phyloP scores from a whole-genome alignment of 148 eudicot species.

The Persicaria tinctoria region DNA sequence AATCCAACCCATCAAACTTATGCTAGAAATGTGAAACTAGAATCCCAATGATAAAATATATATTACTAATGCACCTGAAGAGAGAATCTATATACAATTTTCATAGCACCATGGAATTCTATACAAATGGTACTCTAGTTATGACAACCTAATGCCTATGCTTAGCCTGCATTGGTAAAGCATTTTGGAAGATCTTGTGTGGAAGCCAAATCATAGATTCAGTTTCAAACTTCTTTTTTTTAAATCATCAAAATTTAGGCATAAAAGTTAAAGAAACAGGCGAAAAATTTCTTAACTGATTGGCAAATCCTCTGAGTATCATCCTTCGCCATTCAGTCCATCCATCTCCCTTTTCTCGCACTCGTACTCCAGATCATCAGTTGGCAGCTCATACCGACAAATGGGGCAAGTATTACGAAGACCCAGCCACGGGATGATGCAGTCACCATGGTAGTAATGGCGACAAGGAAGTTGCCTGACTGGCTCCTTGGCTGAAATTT shows the following conservation, averaged over 20 bases:
- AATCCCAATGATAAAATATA: background rate
- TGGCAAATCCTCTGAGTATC: background rate
- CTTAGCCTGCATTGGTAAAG: background rate
- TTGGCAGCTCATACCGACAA: slow-evolving; percentile 91
- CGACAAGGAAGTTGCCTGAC: slow-evolving; percentile 70
- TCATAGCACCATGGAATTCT: background rate
- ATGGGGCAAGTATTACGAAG: slow-evolving; percentile 90
- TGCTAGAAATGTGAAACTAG: background rate
- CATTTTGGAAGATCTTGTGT: background rate
- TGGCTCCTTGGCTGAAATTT: slow-evolving; percentile 39
- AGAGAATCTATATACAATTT: background rate
- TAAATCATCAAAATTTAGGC: background rate
- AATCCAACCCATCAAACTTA: too few species aligned
- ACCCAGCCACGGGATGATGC: slow-evolving; percentile 76
- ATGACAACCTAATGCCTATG: background rate
- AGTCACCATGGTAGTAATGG: slow-evolving; percentile 79
- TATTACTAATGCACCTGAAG: background rate
- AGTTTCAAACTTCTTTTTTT: background rate
- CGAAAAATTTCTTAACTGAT: background rate
- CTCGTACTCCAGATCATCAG: slow-evolving; percentile 87
- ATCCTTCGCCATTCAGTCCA: slow-evolving; percentile 7
- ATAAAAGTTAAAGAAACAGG: background rate
- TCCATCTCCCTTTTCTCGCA: slow-evolving; percentile 34
- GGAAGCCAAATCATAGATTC: background rate
- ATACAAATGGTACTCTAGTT: background rate